phyloP scores from a whole-genome alignment of 805 yeast genomes.

The Yamadazyma laniorum region DNA sequence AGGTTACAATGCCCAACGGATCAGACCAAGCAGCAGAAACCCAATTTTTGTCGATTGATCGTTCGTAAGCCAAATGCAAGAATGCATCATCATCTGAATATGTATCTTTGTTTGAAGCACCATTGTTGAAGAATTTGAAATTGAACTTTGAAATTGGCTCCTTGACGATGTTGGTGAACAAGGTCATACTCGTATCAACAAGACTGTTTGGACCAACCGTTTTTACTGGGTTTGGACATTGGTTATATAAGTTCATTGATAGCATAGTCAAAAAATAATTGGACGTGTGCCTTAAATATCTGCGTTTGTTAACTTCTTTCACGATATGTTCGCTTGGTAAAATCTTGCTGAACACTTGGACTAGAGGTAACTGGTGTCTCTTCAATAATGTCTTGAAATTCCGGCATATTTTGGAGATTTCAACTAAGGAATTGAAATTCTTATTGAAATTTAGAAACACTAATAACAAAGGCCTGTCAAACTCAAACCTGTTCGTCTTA shows the following conservation, averaged over 20 bases:
- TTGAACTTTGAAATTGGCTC: conserved; percentile 38
- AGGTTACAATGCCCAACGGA: conserved; percentile 65
- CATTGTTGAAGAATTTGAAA: conserved; percentile 30
- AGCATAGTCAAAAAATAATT: conserved; percentile 40
- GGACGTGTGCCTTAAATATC: conserved; percentile 26
- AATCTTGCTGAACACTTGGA: conserved; percentile 36
- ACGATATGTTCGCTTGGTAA: conserved; percentile 29
- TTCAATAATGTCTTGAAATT: conserved; percentile 40
- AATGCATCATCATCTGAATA: conserved; percentile 62
- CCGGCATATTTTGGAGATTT: conserved; percentile 46
- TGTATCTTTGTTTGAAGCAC: conserved; percentile 16
- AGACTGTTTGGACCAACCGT: conserved; percentile 5
- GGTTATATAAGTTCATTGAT: conserved; percentile 57
- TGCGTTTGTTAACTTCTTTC: conserved; percentile 18
- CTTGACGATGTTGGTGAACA: conserved; percentile 34
- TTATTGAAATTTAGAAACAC: conserved; percentile 48
- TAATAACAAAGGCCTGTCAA: conserved; percentile 49
- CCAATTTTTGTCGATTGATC: conserved; percentile 82
- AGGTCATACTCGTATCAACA: conserved; percentile 1
- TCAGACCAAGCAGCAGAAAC: conserved; percentile 87
- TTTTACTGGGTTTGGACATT: conserved; percentile 41
- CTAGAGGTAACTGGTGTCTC: conserved; percentile 41
- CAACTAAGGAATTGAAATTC: conserved; percentile 44
- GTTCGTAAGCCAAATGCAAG: conserved; percentile 81
- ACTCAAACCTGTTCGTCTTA: conserved; percentile 40